These are phyloP conservation scores for Thamnidium elegans DNA, from an alignment of 192 early-diverging fungal genomes.

Conservation along the genomic window DNA sequence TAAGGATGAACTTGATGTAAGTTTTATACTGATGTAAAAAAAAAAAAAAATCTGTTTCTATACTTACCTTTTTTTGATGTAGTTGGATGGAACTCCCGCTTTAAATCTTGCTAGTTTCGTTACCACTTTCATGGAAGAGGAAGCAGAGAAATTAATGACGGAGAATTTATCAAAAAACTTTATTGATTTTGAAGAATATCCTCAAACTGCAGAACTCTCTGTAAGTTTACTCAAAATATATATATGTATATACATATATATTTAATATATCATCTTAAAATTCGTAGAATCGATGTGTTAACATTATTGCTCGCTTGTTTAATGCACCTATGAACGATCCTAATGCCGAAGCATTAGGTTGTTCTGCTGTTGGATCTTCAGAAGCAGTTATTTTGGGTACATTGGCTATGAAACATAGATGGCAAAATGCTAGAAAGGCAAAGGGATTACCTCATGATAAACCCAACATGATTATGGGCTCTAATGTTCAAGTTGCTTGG, in stretches of 20 bases:
- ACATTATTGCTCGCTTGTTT: constrained; percentile 43
- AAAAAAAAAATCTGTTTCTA: not conserved
- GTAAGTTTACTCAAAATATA: constrained; percentile 12
- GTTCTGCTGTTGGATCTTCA: constrained; percentile 73
- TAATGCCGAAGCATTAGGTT: constrained; percentile 54
- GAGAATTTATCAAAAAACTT: constrained; percentile 80
- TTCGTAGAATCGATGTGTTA: constrained; percentile 38
- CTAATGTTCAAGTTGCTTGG: constrained; percentile 64
- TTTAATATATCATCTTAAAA: not conserved
- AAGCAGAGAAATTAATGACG: constrained; percentile 74
- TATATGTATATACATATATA: not conserved
- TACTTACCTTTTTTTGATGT: not conserved
- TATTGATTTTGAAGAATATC: constrained; percentile 48
- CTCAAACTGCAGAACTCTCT: constrained; percentile 39
- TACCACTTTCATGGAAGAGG: constrained; percentile 56
- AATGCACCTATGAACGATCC: constrained; percentile 32
- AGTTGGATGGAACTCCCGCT: constrained; percentile 75
- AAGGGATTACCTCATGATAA: constrained; percentile 63
- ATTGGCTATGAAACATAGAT: constrained; percentile 77
- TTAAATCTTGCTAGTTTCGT: constrained; percentile 80
- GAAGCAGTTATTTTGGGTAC: constrained; percentile 78
- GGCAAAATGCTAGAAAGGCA: constrained; percentile 58
- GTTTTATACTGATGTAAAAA: not conserved
- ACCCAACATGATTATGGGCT: constrained; percentile 77
- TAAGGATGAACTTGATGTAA: constrained; percentile 33